Evolutionary conservation across 495 filamentous ascomycete genomes (phyloP).

Genomic region (Penicillium verhagenii): DNA sequence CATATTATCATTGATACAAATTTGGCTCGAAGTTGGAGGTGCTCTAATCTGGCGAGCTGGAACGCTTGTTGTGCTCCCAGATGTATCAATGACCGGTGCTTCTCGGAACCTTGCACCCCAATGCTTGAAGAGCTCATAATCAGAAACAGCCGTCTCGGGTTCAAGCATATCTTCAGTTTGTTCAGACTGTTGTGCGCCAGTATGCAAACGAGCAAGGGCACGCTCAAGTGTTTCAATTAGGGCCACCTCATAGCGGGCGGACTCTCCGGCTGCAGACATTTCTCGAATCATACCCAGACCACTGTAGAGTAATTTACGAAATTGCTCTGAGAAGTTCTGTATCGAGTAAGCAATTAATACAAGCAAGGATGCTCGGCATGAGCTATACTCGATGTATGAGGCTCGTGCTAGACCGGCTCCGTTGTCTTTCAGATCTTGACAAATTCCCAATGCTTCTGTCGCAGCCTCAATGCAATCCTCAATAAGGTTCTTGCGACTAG

Average conservation of each 20-base stretch:
- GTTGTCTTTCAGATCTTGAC: slow-evolving; percentile 24
- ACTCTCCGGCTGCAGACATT: slow-evolving; percentile 35
- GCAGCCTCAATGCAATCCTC: slow-evolving; percentile 31
- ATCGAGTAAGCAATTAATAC: slow-evolving; percentile 35
- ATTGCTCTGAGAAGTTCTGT: slow-evolving; percentile 20
- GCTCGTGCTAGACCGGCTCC: slow-evolving; percentile 32
- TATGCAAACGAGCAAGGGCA: slow-evolving; percentile 22
- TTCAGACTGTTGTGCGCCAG: slow-evolving; percentile 3
- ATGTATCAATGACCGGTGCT: neutral
- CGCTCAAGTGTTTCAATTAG: slow-evolving; percentile 36
- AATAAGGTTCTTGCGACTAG: slow-evolving; percentile 18
- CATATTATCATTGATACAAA: neutral
- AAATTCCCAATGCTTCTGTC: slow-evolving; percentile 22
- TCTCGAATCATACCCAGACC: slow-evolving; percentile 35
- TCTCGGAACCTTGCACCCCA: slow-evolving; percentile 23
- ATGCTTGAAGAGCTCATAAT: slow-evolving; percentile 30
- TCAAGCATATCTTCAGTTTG: neutral
- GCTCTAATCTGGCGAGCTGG: neutral
- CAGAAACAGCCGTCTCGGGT: slow-evolving; percentile 1
- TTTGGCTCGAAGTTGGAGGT: neutral
- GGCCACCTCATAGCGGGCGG: slow-evolving; percentile 32
- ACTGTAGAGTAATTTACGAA: slow-evolving; percentile 16
- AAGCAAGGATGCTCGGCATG: slow-evolving; percentile 35
- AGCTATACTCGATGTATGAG: slow-evolving; percentile 39
- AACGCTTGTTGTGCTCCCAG: neutral